Base-by-base conservation (phyloP, 1,284 basidiomycete genomes). In the Pterulicium gracile region DNA sequence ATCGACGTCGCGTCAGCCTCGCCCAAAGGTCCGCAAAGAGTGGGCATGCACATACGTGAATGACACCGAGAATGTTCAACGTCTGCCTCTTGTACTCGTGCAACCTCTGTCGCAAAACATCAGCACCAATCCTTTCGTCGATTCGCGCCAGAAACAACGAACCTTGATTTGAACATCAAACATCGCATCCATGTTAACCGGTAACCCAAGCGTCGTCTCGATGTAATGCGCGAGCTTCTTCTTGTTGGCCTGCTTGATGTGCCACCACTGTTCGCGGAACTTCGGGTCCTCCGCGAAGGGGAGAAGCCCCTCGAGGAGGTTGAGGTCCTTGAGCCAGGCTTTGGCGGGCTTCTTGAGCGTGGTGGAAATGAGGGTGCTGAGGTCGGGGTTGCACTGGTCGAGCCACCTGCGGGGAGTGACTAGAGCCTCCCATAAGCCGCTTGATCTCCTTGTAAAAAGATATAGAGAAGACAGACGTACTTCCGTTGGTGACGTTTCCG, bases 161-260 rank as follows among this genome's bases (percentile, higher is more conserved):
- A 87, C 81, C 75, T 94, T 95, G 58, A 92, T 88, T 64, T 95
- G 92, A 14, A 93, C 84, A 58, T 93, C 89, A 58, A 93, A 95
- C 73, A 95, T 75, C 19, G 88, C 89, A 46, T 81, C 68, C 22
- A 88, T 82, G 56, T 88, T 81, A 50, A 95, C 70, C 22, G 62
- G 75, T 50, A 82, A 71, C 52, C 90, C 89, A 18, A 94, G 68
- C 3, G 80, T 86, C 10, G 63, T 63, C 63, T 89, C 74, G 21
- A 95, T 78, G 55, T 90, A 73, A 47, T 81, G 75, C 4, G 90
- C 90, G 10, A 89, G 70, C 42, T 85, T 76, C 60, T 87, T 75
- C 70, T 94, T 94, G 71, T 92, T 93, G 52, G 79, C 77, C 52
- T 81, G 79, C 70, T 95, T 95, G 61, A 91, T 80, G 13, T 73